Evolutionary conservation across 2,329 filamentous ascomycete species (phyloP).

Genomic region (Rachicladosporium sp.): DNA sequence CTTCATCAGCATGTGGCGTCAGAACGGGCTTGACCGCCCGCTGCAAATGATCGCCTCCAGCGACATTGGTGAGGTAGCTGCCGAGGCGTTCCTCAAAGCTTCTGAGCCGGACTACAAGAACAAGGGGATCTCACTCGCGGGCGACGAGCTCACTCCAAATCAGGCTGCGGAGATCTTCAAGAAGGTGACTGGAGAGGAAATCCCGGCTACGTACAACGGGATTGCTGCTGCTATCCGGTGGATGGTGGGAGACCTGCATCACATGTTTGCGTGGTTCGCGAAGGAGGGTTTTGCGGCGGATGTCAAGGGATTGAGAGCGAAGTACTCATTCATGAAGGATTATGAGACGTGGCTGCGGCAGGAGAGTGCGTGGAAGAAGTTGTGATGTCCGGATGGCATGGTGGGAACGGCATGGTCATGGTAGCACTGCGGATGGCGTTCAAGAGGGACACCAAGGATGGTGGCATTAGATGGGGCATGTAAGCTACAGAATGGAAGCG

Average conservation of each 20-base stretch:
- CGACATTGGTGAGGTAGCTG: slow-evolving; percentile 40
- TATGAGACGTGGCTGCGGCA: slow-evolving; percentile 38
- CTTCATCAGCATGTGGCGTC: slow-evolving; percentile 34
- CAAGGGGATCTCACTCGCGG: slow-evolving; percentile 37
- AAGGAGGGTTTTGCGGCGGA: slow-evolving; percentile 36
- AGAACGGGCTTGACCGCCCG: slow-evolving; percentile 10
- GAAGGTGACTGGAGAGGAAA: slow-evolving; percentile 31
- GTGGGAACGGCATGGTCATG: too few species aligned
- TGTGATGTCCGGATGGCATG: too few species aligned
- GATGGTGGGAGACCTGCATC: slow-evolving; percentile 23
- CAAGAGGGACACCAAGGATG: too few species aligned
- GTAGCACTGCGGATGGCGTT: too few species aligned
- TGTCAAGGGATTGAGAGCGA: slow-evolving; percentile 28
- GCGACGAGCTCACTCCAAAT: slow-evolving; percentile 38
- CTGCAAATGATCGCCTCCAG: slow-evolving; percentile 28
- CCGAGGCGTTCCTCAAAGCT: slow-evolving; percentile 35
- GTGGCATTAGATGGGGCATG: too few species aligned
- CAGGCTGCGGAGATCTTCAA: slow-evolving; percentile 36
- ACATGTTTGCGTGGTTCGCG: slow-evolving; percentile 36
- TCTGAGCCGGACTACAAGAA: slow-evolving; percentile 29
- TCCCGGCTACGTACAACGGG: slow-evolving; percentile 30
- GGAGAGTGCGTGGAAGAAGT: slow-evolving; percentile 31
- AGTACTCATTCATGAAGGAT: slow-evolving; percentile 34
- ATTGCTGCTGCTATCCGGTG: background rate
- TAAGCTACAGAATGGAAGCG: too few species aligned